A percentile compares a stretch with the other conserved stretches of the same genome.
phyloP scores from a whole-genome alignment of 1,284 basidiomycete species.

The Neonothopanus nambi region DNA sequence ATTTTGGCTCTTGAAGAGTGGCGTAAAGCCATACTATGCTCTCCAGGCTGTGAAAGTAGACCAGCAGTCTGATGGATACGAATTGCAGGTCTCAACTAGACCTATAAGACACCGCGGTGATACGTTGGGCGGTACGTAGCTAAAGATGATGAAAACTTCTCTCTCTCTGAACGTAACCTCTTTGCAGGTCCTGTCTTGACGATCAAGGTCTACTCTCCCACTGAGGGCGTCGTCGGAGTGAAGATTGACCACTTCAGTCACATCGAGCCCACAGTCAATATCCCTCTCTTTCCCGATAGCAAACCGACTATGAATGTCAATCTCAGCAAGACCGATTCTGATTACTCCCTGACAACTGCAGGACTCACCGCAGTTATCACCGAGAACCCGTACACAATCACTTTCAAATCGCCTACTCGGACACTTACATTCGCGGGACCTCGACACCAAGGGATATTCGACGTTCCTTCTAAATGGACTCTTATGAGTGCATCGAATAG shows the following conservation, averaged over 20 bases:
- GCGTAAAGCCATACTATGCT: slow-evolving; percentile 61
- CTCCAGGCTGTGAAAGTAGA: slow-evolving; percentile 52
- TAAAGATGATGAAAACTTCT: neutral
- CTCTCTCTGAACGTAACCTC: neutral
- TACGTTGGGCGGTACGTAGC: slow-evolving; percentile 58
- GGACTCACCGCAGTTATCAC: slow-evolving; percentile 54
- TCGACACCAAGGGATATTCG: slow-evolving; percentile 65
- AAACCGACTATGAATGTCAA: slow-evolving; percentile 44
- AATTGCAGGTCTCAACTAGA: slow-evolving; percentile 63
- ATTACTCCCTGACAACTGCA: slow-evolving; percentile 42
- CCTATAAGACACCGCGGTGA: slow-evolving; percentile 70
- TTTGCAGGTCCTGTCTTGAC: slow-evolving; percentile 55
- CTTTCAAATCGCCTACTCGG: slow-evolving; percentile 53
- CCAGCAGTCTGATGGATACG: slow-evolving; percentile 46
- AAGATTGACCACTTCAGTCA: slow-evolving; percentile 63
- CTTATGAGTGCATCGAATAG: slow-evolving; percentile 57
- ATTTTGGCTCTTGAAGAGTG: slow-evolving; percentile 67
- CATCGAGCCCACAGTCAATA: slow-evolving; percentile 44
- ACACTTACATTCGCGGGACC: slow-evolving; percentile 55
- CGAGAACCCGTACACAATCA: slow-evolving; percentile 60
- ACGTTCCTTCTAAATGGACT: slow-evolving; percentile 67
- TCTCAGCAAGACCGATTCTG: slow-evolving; percentile 37
- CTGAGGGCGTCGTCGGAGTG: slow-evolving; percentile 66
- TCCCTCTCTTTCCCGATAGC: slow-evolving; percentile 66
- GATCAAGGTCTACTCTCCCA: slow-evolving; percentile 63